phyloP scores from a whole-genome alignment of 192 early-diverging fungal species.

The Pilaira anomala region DNA sequence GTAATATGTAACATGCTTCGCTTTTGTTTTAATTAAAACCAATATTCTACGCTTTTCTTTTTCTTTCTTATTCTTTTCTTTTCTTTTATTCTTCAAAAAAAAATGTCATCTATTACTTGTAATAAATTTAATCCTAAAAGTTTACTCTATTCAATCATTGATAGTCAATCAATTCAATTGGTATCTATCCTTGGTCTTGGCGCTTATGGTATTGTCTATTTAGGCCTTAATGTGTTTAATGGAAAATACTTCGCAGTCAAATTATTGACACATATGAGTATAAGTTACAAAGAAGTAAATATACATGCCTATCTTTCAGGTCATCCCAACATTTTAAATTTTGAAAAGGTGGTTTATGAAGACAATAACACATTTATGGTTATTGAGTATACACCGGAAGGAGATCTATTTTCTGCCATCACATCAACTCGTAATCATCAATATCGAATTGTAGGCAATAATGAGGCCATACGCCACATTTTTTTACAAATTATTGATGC shows the following conservation, averaged over 20 bases:
- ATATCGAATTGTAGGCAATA: conserved; percentile 69
- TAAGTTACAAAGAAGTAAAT: conserved; percentile 62
- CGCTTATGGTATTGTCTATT: conserved; percentile 76
- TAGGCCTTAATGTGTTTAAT: conserved; percentile 57
- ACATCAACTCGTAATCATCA: conserved; percentile 71
- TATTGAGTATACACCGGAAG: conserved; percentile 79
- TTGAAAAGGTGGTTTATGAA: conserved; percentile 64
- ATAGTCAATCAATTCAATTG: conserved; percentile 21
- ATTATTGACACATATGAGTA: conserved; percentile 62
- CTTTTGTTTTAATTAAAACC: conserved; percentile 1
- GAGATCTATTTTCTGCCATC: conserved; percentile 95
- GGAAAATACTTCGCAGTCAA: conserved; percentile 66
- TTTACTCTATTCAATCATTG: conserved; percentile 17
- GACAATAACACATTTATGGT: conserved; percentile 62
- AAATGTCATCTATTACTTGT: not conserved
- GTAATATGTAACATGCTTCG: not conserved
- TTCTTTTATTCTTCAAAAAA: not conserved
- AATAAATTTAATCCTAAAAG: conserved; percentile 14
- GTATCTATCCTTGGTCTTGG: conserved; percentile 62
- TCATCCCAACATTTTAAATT: conserved; percentile 63
- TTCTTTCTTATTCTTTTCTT: not conserved
- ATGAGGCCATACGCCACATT: conserved; percentile 73
- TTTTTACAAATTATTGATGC: conserved; percentile 85
- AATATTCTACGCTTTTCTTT: no score
- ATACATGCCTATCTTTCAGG: conserved; percentile 62